Evolutionary conservation across 148 eudicot genomes (phyloP).

Genomic region (Vaccinium myrtillus): DNA sequence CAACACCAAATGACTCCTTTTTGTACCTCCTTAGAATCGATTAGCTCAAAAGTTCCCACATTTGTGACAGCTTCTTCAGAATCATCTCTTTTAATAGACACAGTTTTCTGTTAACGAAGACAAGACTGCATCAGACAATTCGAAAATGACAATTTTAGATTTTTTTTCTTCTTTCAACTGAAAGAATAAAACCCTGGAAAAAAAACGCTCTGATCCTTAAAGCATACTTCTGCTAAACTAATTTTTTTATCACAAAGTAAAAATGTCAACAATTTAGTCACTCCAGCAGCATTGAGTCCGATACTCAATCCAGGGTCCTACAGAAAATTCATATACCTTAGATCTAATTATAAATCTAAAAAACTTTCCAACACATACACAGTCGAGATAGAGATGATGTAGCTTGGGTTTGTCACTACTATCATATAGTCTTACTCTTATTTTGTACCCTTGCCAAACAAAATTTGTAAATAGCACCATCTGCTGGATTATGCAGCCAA

Average conservation of each 20-base stretch:
- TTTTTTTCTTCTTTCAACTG: not conserved
- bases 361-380: not conserved
- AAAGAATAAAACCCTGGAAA: not conserved
- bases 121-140: constrained; percentile 30
- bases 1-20: constrained; percentile 19
- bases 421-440: not conserved
- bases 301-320: not conserved
- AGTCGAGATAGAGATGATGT: constrained; percentile 10
- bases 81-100: constrained; percentile 21
- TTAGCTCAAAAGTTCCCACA: constrained; percentile 32
- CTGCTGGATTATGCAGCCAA: constrained; percentile 10
- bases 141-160: not conserved
- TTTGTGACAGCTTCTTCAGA: constrained; percentile 27
- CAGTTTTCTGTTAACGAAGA: constrained; percentile 23
- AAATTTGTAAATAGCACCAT: not conserved
- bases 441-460: not conserved
- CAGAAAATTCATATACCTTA: not conserved
- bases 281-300: not conserved
- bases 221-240: not conserved
- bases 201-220: not conserved
- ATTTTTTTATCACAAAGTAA: not conserved
- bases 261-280: not conserved
- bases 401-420: not conserved
- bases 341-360: not conserved
- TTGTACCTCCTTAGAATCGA: constrained; percentile 28